Evolutionary conservation across 176 grass and related monocot genomes (phyloP).

Genomic region (Cocos nucifera): DNA sequence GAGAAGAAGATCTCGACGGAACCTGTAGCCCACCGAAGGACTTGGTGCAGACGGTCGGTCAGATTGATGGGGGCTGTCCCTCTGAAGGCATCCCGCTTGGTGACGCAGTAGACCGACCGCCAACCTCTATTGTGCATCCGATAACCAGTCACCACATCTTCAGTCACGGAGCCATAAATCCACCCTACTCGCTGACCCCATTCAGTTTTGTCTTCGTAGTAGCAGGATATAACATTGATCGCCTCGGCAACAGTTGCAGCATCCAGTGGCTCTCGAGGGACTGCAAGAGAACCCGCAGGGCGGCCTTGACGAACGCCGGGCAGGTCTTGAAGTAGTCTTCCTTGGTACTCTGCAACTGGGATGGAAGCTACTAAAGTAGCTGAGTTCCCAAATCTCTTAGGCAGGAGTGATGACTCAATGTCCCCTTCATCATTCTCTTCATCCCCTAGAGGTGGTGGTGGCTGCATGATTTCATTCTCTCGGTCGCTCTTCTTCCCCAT

Average conservation of each 20-base stretch:
- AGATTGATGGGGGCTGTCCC: conserved; percentile 94
- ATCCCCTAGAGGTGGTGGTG: conserved; percentile 49
- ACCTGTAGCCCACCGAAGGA: conserved; percentile 93
- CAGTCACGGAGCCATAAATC: conserved; percentile 93
- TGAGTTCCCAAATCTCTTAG: conserved; percentile 68
- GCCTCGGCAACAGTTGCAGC: conserved; percentile 68
- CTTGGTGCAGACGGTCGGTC: conserved; percentile 76
- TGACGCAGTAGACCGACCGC: conserved; percentile 89
- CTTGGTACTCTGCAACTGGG: conserved; percentile 84
- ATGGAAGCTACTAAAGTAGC: conserved; percentile 60
- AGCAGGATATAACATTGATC: conserved; percentile 86
- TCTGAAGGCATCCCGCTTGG: conserved; percentile 69
- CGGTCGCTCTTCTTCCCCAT: conserved; percentile 83
- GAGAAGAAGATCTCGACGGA: conserved; percentile 99
- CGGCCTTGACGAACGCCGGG: conserved; percentile 61
- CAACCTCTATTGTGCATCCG: conserved; percentile 96
- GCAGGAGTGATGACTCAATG: conserved; percentile 52
- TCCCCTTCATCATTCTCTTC: conserved; percentile 34
- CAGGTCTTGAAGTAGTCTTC: conserved; percentile 68
- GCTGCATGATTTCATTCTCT: conserved; percentile 48
- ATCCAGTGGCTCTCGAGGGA: conserved; percentile 77
- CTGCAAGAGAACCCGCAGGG: conserved; percentile 60
- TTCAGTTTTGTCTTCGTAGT: conserved; percentile 89
- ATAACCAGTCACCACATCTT: conserved; percentile 97
- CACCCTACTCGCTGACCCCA: conserved; percentile 82